Base-by-base conservation (phyloP, 805 yeast genomes). In the Maudiozyma pseudohumilis region DNA sequence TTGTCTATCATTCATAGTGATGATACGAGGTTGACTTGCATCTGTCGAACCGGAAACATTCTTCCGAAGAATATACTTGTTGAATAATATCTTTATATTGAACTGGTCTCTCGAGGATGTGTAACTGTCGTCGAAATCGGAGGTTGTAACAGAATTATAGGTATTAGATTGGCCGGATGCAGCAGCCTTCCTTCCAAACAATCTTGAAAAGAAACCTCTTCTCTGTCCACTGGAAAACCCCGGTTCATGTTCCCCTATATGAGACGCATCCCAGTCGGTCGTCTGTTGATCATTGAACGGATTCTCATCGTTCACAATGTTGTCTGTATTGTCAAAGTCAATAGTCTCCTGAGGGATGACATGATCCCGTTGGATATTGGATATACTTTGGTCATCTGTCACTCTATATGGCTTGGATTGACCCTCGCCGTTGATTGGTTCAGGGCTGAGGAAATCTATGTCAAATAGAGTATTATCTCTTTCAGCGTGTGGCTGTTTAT, bases 1-100 rank as follows among this genome's bases (percentile, higher is more conserved):
- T 6, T 60, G 53, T 27, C 66, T 66, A 52, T 82, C 78, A 65
- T 84, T 83, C 35, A 88, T 55, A 48, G 72, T 68, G 17, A 89
- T 78, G n/a, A 68, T 51, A 43, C 92, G 68, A 21, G 86, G 83
- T 7, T 74, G 75, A n/a, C 51, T 48, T 8, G 44, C 29, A 5
- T 43, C 48, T 6, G 33, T 35, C 0, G 34, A 24, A 1, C 18
- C 13, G 2, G 40, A 10, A 18, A 41, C 46, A n/a, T 49, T 46
- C 9, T 62, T 61, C 29, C 69, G 53, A 22, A 58, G 37, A 10
- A 55, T 50, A 28, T 61, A 49, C 39, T 47, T 61, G 34, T 62
- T 55, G 55, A 68, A 64, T 8, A 67, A 40, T 11, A 58, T 44
- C 28, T 63, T 60, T 7, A 67, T 59, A 40, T 66, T 59, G 36